These are phyloP conservation scores for Gautieria morchelliformis DNA, from an alignment of 768 basidiomycete genomes.

Conservation along the genomic window DNA sequence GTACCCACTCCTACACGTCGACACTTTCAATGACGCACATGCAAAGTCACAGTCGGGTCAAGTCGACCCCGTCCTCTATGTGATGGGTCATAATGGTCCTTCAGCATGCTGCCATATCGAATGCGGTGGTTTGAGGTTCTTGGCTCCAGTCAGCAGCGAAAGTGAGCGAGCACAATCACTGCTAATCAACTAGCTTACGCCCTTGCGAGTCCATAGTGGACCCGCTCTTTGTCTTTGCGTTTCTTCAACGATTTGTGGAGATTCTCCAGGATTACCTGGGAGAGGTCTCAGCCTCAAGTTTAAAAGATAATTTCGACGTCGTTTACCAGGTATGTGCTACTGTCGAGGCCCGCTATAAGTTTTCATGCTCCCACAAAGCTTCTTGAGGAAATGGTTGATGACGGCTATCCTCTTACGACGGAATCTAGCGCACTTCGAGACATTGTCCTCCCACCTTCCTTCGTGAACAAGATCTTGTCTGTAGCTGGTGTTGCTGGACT, in stretches of 20 bases:
- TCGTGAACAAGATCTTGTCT: constrained; percentile 59
- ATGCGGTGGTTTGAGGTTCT: constrained; percentile 62
- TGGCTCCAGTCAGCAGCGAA: constrained; percentile 79
- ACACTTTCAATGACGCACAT: constrained; percentile 69
- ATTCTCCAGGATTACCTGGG: constrained; percentile 85
- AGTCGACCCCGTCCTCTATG: constrained; percentile 51
- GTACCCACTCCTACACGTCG: constrained; percentile 80
- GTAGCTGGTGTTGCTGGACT: constrained; percentile 43
- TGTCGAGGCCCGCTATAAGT: constrained; percentile 2
- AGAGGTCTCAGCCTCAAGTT: constrained; percentile 62
- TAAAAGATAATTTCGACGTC: constrained; percentile 90
- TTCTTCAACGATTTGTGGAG: constrained; percentile 75
- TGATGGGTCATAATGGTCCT: constrained; percentile 41
- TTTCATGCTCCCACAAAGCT: constrained; percentile 39
- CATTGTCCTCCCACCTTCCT: constrained; percentile 85
- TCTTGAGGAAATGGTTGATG: constrained; percentile 90
- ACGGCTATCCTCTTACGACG: constrained; percentile 86
- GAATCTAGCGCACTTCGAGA: constrained; percentile 84
- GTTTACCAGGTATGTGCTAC: constrained; percentile 70
- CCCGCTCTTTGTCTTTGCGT: constrained; percentile 83
- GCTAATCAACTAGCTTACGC: not conserved
- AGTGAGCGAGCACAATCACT: constrained; percentile 37
- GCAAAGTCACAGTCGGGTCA: constrained; percentile 32
- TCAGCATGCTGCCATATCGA: constrained; percentile 79
- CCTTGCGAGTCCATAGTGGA: constrained; percentile 48